Evolutionary conservation across 2,329 filamentous ascomycete genomes (phyloP), one percentile per base, ranked within the genome.

Genomic region (Pseudocercospora eumusae): DNA sequence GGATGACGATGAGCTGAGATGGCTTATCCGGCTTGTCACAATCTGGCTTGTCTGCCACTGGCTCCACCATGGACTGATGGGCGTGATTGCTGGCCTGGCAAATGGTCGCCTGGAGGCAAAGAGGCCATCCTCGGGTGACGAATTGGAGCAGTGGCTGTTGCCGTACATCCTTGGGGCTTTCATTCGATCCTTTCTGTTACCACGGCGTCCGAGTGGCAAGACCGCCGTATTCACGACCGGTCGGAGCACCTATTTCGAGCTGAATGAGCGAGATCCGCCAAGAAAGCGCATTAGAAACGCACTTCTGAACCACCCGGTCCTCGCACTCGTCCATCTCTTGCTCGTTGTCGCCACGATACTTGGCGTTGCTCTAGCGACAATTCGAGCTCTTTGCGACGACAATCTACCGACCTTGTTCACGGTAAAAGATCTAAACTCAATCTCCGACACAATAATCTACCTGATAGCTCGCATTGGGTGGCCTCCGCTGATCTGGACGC

Each of bases 401-500:
- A 21, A 31, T 27, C 8, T 42, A 15, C 31, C 45, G 13, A 44
- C 47, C 49, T 33, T 49, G 8, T 56, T 33, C 5, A 13, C 40
- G 31, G 28, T 27, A 28, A 15, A 18, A 25, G 15, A 25, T 11
- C n/a, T 47, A 7, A 6, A 28, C 55, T 45, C 23, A 3, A 21
- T 5, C 11, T 20, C 18, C 36, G 21, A 23, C 36, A 36, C 45
- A 18, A 75, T 86, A 15, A 69, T 82, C 53, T 81, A 80, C 66
- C 75, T 88, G 3, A 70, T 88, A 44, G 86, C 84, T 0, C 84
- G 87, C 70, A 84, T 83, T 11, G 84, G 83, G 75, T 88, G 85
- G 85, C 84, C 84, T 5, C 85, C 85, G 0, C 68, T 86, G 47
- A 82, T 83, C 0, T 86, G 84, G 75, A 68, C 86, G 10, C 60